Base-by-base conservation (phyloP, 345 rosid genomes). In the Arabidopsis suecica region DNA sequence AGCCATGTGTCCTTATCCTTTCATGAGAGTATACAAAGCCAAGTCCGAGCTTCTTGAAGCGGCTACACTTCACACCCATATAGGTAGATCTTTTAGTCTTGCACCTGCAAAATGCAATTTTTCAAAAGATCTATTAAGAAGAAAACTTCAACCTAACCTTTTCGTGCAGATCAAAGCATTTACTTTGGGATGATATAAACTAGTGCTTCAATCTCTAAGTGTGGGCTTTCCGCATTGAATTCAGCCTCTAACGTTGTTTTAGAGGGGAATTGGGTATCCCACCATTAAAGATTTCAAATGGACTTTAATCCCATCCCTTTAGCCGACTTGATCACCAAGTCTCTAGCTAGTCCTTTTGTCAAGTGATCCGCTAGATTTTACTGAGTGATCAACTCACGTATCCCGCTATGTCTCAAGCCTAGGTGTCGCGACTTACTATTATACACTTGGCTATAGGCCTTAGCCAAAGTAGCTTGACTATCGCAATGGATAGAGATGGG, bases 381-480 rank as follows among this genome's bases (percentile, higher is more conserved):
- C 1, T 38, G 12, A 38, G 42, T 38, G 42, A 38, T 38, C 42
- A 38, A 10, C 42, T 38, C 42, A 38, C 42, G 1, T 38, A 38
- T 1, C 42, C 3, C 3, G 42, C 4, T 38, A 38, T 4, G 42
- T 38, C 42, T 9, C 9, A 38, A 4, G 11, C 42, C 40, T 0
- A 38, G 42, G 11, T 38, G 5, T 38, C 12, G 12, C 11, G 3
- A 20, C 22, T 20, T 20, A 20, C 22, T 1, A 20, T 20, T 20
- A 20, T 20, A 20, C 22, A 20, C 22, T 6, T 68, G 23, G 42
- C 32, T 42, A 42, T 55, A 61, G 3, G 59, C 56, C 13, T 30
- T 38, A 14, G 68, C 63, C 55, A 59, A 16, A 18, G 22, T 20
- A 18, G n/a, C 11, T 61, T 61, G 6, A 38, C 50, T 61, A 61